Conservation (phyloP, 2,329 filamentous ascomycete species). For the Penicillium glabrum region DNA sequence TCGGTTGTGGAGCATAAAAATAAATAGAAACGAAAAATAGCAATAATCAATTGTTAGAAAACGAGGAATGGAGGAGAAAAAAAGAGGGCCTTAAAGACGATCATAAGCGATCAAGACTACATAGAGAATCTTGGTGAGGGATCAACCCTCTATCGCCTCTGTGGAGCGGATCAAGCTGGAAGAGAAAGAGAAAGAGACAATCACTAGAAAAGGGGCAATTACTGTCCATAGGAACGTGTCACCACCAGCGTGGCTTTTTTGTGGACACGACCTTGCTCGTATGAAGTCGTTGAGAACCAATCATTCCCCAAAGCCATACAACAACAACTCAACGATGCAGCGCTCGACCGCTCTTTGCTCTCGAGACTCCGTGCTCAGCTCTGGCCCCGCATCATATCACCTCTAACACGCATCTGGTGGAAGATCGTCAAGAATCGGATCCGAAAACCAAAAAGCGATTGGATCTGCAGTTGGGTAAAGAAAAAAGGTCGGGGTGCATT, state of each 20-base stretch:
- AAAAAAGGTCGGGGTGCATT: conserved; percentile 11
- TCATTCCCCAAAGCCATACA: background rate
- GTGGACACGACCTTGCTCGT: conserved; percentile 4
- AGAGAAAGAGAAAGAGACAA: background rate
- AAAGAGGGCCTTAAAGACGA: background rate
- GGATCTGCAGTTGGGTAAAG: background rate
- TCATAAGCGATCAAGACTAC: background rate
- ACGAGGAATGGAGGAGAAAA: background rate
- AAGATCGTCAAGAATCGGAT: conserved; percentile 13
- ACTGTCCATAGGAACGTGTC: conserved; percentile 7
- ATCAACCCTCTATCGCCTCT: background rate
- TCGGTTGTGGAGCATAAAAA: background rate
- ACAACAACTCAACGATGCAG: background rate
- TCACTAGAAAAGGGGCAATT: background rate
- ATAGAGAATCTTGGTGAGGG: background rate
- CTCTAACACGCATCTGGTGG: conserved; percentile 8
- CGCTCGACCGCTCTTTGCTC: conserved; percentile 8
- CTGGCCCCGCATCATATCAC: conserved; percentile 12
- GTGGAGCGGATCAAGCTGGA: background rate
- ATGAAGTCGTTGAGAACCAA: background rate
- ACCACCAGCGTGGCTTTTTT: conserved; percentile 7
- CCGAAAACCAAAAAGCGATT: background rate
- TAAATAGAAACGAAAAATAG: background rate
- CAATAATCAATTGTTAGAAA: too few species aligned
- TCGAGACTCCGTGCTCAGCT: conserved; percentile 5